A percentile compares a stretch with the other conserved stretches of the same genome.
Evolutionary conservation across 345 rosid genomes (phyloP).

Genomic region (Sisymbrium altissimum): DNA sequence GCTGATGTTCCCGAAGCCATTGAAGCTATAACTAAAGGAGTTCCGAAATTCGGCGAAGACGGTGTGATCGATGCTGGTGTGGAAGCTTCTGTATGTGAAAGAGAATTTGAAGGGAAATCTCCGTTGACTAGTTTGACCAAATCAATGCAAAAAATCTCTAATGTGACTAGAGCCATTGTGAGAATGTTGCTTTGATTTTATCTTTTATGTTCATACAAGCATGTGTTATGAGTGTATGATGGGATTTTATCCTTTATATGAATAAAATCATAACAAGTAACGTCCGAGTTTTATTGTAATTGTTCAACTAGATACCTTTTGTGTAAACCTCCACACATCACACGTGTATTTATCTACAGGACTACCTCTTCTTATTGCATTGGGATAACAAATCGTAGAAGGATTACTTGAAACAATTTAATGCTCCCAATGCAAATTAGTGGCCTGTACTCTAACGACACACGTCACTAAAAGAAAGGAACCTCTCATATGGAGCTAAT

Average conservation of each 20-base stretch:
- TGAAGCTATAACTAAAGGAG: constrained; percentile 43
- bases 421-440: too few relatives aligned
- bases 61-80: constrained; percentile 38
- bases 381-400: not conserved
- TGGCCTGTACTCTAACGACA: too few relatives aligned
- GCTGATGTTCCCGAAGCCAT: constrained; percentile 46
- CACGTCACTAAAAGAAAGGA: too few relatives aligned
- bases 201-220: not conserved
- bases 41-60: constrained; percentile 43
- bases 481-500: too few relatives aligned
- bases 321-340: not conserved
- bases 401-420: too few relatives aligned
- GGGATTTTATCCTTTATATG: not conserved
- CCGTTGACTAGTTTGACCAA: constrained; percentile 39
- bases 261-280: not conserved
- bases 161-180: constrained; percentile 43
- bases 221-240: not conserved
- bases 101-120: constrained; percentile 31
- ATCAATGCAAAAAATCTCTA: constrained; percentile 36
- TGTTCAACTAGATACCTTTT: not conserved
- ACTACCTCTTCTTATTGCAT: not conserved
- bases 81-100: constrained; percentile 42
- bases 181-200: constrained; percentile 35
- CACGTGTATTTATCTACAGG: not conserved
- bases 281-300: not conserved